Evolutionary conservation across 2,329 filamentous ascomycete genomes (phyloP), one percentile per base, ranked within the genome.

Genomic region (Didymella sp.): DNA sequence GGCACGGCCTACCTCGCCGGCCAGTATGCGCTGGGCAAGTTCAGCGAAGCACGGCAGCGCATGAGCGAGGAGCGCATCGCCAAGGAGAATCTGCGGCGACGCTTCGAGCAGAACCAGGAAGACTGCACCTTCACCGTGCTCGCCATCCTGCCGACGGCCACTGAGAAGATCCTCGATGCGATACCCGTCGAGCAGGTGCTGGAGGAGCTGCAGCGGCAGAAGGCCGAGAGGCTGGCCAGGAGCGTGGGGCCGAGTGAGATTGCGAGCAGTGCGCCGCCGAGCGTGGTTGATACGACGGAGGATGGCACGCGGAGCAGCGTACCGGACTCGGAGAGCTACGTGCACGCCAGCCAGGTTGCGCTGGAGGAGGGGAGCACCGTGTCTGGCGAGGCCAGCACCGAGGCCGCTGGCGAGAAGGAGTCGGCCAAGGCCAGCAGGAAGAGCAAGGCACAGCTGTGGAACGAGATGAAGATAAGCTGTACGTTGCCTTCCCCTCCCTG

Each of bases 91-190:
- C 85, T 99, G 60, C 92, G 93, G 48, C 90, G 95, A 57, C 90
- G 95, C 72, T 99, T 99, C 79, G 92, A 98, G 77, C 95, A 99
- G 78, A 99, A 99, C 77, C 95, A 99, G 76, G 94, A 96, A 75
- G 95, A 99, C 78, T 99, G 95, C 79, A 97, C 94, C 44, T 97
- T 96, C 75, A 99, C 95, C 33, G 92, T 98, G 41, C 87, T 98
- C n/a, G 95, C 94, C 27, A 87, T 99, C 52, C 84, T 99, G 9
- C 95, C 95, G 4, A 96, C 94, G 30, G 91, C 92, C 6, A 93
- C 93, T 22, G 87, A 95, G 65, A 94, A 96, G 73, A 89, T 99
- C 68, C 82, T 97, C 70, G 88, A 91, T 66, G 88, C 89, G 28
- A 86, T 98, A 68, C 91, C 96, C 50, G 96, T 96, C 40, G 95